These are phyloP conservation scores for Ophioceras dolichostomum DNA, from an alignment of 2,329 filamentous ascomycete genomes.

Conservation along the genomic window DNA sequence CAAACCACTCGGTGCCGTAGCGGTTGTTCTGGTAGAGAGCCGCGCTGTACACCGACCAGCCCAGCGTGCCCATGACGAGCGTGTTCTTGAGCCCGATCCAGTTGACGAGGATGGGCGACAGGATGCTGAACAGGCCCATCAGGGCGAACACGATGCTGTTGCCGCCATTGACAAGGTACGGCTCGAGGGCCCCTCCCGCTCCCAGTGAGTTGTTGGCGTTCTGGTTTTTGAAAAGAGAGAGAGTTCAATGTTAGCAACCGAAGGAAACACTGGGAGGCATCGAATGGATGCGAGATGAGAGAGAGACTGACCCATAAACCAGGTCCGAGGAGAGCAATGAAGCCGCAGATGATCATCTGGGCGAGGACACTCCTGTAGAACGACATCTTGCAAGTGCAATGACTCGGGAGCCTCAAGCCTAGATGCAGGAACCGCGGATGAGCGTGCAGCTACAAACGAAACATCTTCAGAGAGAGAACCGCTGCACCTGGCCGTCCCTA, in stretches of 20 bases:
- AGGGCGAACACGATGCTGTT: slow-evolving; percentile 5
- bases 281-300: background rate
- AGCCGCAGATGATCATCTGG: slow-evolving; percentile 3
- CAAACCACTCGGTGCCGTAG: slow-evolving; percentile 49
- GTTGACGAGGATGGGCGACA: slow-evolving; percentile 33
- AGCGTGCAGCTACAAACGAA: too few relatives aligned
- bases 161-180: slow-evolving; percentile 2
- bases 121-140: slow-evolving; percentile 2
- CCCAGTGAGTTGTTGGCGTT: slow-evolving; percentile 59
- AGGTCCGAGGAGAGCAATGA: slow-evolving; percentile 1
- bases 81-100: slow-evolving; percentile 61
- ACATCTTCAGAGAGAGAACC: too few relatives aligned
- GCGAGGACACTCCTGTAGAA: slow-evolving; percentile 3
- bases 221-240: too few relatives aligned
- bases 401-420: too few relatives aligned
- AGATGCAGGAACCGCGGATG: too few relatives aligned
- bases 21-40: slow-evolving; percentile 55
- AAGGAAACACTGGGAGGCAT: slow-evolving; percentile 28
- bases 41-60: slow-evolving; percentile 52
- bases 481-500: too few relatives aligned
- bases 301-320: slow-evolving; percentile 1
- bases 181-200: slow-evolving; percentile 49
- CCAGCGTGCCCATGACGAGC: slow-evolving; percentile 22
- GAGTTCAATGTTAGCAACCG: slow-evolving; percentile 59
- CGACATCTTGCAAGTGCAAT: too few relatives aligned